Base-by-base conservation (phyloP, 495 filamentous ascomycete species). In the Poronia punctata region DNA sequence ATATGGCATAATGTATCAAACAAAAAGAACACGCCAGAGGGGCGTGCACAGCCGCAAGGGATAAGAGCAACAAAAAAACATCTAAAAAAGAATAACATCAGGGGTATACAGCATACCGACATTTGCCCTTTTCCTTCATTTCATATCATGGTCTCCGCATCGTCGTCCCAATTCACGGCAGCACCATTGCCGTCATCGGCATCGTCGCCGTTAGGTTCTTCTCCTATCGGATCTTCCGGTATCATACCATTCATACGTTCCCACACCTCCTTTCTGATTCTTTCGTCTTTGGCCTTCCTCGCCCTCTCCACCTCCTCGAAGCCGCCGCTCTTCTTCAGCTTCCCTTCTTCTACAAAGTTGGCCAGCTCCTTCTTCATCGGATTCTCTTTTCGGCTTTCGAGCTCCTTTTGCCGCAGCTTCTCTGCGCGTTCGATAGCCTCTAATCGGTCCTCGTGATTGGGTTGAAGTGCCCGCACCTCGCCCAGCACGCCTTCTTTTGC, bases 351-450 rank as follows among this genome's bases (percentile, higher is more conserved):
- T 2, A 98, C 92, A 57, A 98, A 98, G 16, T 60, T 68, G 1
- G 82, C 83, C 2, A 98, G 70, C 55, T 98, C 92, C 58, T 89
- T 88, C 64, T 80, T 85, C 56, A 98, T 86, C 16, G 86, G 82
- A 38, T 85, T 87, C 10, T 78, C 81, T 7, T 67, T 68, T 6
- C 90, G 75, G 37, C 64, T 78, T 63, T 90, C 88, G 0, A 98
- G 71, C 55, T 97, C 93, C 50, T 83, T 83, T 65, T 88, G 84
- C 18, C 92, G 67, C 9, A 84, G 70, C 66, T 86, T 89, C 65
- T 98, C 92, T 1, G 89, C 88, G 16, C 89, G 78, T 60, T 96
- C 89, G 47, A 99, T 99, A 7, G 92, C 92, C 63, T 96, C 93
- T 0, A 97, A 65, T 38, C 92, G 75, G 38, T 79, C 79, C 63